phyloP scores from a whole-genome alignment of 306 rosid genomes.

The Echinosophora koreensis region DNA sequence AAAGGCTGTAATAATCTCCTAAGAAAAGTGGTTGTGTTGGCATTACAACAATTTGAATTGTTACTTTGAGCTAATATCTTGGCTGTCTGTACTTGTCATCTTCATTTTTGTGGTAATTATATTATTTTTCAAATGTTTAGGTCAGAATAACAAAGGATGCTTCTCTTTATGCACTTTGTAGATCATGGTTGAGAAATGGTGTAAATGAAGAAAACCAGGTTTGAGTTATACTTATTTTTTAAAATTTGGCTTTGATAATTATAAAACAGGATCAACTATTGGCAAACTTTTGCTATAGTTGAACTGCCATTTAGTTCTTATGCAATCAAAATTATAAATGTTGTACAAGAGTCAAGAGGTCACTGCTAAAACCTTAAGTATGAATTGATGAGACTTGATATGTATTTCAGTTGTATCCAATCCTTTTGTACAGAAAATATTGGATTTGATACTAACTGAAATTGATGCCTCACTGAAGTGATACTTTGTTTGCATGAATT shows the following conservation, averaged over 20 bases:
- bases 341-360: no score
- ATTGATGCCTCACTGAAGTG: neutral
- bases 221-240: constrained; percentile 26
- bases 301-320: constrained; percentile 2
- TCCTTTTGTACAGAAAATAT: constrained; percentile 6
- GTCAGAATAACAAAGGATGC: constrained; percentile 77
- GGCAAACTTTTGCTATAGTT: constrained; percentile 18
- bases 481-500: constrained; percentile 4
- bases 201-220: constrained; percentile 76
- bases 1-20: neutral
- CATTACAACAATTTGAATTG: neutral
- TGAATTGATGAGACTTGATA: neutral
- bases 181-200: constrained; percentile 92
- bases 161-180: constrained; percentile 84
- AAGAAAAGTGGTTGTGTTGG: neutral
- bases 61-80: constrained; percentile 11
- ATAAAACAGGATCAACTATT: constrained; percentile 24
- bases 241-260: constrained; percentile 27
- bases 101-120: constrained; percentile 18
- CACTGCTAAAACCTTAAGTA: constrained; percentile 10
- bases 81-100: neutral
- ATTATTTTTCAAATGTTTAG: constrained; percentile 49
- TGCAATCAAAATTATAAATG: neutral
- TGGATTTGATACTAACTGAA: constrained; percentile 14
- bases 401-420: neutral